phyloP scores from a whole-genome alignment of 495 filamentous ascomycete genomes.

The Penicillium cataractarum region DNA sequence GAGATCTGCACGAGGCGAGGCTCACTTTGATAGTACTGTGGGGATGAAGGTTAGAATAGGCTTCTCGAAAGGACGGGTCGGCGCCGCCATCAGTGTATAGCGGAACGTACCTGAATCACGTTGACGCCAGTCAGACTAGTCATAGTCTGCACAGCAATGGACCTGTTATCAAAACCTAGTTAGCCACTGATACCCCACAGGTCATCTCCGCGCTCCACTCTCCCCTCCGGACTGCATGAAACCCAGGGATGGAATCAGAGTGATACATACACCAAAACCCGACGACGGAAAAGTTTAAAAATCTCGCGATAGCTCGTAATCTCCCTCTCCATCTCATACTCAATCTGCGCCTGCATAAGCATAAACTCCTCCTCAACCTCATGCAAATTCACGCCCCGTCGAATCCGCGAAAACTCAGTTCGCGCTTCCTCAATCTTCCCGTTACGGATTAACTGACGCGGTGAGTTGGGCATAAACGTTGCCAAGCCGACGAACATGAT shows the following conservation, averaged over 20 bases:
- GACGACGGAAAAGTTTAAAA: slow-evolving; percentile 53
- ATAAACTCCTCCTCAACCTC: slow-evolving; percentile 58
- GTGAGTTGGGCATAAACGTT: slow-evolving; percentile 64
- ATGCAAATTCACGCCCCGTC: slow-evolving; percentile 49
- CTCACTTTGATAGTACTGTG: slow-evolving; percentile 58
- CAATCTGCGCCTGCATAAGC: slow-evolving; percentile 59
- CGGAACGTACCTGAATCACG: slow-evolving; percentile 51
- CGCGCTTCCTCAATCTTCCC: slow-evolving; percentile 55
- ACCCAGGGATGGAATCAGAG: not conserved
- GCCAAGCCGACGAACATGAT: slow-evolving; percentile 58
- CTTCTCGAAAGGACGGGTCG: not conserved
- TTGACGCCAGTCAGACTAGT: slow-evolving; percentile 61
- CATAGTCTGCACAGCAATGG: slow-evolving; percentile 62
- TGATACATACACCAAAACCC: slow-evolving; percentile 49
- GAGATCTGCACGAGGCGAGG: not conserved
- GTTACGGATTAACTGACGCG: slow-evolving; percentile 57
- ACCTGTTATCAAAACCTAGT: slow-evolving; percentile 27
- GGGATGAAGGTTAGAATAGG: not conserved
- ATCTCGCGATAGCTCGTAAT: slow-evolving; percentile 56
- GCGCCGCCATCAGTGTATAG: not conserved
- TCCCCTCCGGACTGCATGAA: not conserved
- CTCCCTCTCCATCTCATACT: slow-evolving; percentile 62
- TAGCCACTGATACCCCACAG: not conserved
- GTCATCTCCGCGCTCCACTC: not conserved
- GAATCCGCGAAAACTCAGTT: slow-evolving; percentile 52